Evolutionary conservation across 176 grass and related monocot genomes (phyloP).

Genomic region (Musa acuminata): DNA sequence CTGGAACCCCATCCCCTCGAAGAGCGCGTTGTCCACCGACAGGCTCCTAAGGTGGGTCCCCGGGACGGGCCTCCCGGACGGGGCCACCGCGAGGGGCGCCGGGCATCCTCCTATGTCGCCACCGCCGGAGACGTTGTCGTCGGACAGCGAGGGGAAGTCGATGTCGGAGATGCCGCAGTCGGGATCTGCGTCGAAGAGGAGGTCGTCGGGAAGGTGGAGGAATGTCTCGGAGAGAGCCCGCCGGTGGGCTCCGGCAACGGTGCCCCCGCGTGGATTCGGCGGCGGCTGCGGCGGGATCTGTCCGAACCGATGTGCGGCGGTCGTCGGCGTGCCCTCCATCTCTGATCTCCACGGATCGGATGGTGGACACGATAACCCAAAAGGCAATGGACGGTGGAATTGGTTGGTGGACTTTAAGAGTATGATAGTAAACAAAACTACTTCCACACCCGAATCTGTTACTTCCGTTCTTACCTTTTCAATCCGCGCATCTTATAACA

Average conservation of each 20-base stretch:
- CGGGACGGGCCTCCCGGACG: conserved; percentile 6
- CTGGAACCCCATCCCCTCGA: conserved; percentile 63
- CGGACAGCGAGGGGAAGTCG: conserved; percentile 87
- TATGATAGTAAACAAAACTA: background rate
- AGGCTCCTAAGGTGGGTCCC: conserved; percentile 68
- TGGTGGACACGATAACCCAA: background rate
- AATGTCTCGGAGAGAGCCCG: conserved; percentile 66
- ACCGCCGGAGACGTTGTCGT: conserved; percentile 45
- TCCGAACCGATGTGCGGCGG: background rate
- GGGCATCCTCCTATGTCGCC: conserved; percentile 6
- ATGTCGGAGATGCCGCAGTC: conserved; percentile 34
- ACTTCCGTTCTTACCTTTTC: no score
- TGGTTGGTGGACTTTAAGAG: background rate
- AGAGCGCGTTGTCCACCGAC: conserved; percentile 83
- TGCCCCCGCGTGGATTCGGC: conserved; percentile 5
- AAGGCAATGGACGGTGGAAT: background rate
- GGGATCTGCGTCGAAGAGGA: conserved; percentile 8
- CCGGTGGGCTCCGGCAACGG: conserved; percentile 25
- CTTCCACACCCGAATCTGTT: no score
- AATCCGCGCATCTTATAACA: no score
- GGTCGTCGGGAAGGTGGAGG: conserved; percentile 33
- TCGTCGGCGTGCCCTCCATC: conserved; percentile 39
- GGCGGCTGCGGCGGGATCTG: background rate
- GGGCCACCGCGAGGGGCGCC: background rate
- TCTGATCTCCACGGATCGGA: background rate